These are phyloP conservation scores for Acmispon strigosus DNA, from an alignment of 306 rosid genomes.

Conservation along the genomic window DNA sequence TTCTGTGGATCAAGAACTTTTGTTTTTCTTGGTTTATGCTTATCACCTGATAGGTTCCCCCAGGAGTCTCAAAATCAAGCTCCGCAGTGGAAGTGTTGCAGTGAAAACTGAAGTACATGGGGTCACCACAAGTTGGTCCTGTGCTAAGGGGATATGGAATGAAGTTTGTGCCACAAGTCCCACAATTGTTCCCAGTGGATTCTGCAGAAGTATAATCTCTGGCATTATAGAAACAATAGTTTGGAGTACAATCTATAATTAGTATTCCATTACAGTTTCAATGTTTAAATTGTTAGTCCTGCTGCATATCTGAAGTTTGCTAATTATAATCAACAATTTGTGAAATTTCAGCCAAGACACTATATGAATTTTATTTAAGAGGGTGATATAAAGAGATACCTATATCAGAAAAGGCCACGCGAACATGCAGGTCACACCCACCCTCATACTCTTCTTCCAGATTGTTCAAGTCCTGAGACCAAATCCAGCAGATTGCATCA, in stretches of 20 bases:
- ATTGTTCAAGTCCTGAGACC: constrained; percentile 69
- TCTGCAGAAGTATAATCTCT: constrained; percentile 36
- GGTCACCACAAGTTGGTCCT: constrained; percentile 61
- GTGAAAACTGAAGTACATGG: constrained; percentile 41
- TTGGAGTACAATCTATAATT: neutral
- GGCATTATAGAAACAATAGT: constrained; percentile 6
- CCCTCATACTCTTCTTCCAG: constrained; percentile 60
- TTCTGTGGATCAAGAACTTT: constrained; percentile 37
- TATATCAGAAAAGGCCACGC: constrained; percentile 56
- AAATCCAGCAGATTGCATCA: constrained; percentile 58
- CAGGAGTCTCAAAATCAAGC: constrained; percentile 43
- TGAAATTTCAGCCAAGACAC: neutral
- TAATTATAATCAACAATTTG: neutral
- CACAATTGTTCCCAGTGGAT: constrained; percentile 44
- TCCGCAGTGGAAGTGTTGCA: constrained; percentile 52
- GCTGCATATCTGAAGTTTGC: neutral
- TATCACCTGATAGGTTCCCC: constrained; percentile 42
- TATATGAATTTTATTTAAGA: neutral
- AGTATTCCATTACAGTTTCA: neutral
- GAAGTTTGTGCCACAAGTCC: constrained; percentile 67
- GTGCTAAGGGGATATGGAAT: constrained; percentile 74
- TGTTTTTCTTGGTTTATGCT: constrained; percentile 40
- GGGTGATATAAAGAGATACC: constrained; percentile 34
- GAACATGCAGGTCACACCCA: constrained; percentile 55
- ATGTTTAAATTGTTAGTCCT: neutral